These are phyloP conservation scores for Fusarium nanum DNA, from an alignment of 2,329 filamentous ascomycete species.

Conservation along the genomic window DNA sequence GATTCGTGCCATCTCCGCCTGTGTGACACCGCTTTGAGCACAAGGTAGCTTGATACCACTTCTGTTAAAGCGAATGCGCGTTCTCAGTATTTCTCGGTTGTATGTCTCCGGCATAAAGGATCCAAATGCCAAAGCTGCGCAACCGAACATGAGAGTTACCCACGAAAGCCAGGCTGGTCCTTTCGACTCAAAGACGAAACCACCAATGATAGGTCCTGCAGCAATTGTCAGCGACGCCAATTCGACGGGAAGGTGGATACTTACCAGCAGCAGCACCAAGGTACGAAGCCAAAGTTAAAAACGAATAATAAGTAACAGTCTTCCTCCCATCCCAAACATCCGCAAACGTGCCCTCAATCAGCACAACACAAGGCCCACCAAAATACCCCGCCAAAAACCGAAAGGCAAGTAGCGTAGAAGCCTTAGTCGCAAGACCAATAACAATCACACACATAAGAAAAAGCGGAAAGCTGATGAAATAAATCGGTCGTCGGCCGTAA, in stretches of 20 bases:
- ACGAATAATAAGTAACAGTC: background rate
- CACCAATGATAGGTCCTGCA: background rate
- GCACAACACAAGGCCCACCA: background rate
- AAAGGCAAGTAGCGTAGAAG: background rate
- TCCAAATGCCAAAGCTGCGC: background rate
- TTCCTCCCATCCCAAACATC: background rate
- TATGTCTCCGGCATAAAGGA: conserved; percentile 15
- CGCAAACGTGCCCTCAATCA: background rate
- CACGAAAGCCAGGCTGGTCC: conserved; percentile 4
- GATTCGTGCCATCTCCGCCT: background rate
- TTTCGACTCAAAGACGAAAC: background rate
- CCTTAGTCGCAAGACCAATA: background rate
- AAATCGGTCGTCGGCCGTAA: background rate
- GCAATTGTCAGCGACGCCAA: accelerated
- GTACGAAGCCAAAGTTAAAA: background rate
- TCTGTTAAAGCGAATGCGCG: conserved; percentile 7
- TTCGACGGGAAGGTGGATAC: accelerated
- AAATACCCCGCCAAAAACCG: background rate
- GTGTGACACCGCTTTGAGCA: background rate
- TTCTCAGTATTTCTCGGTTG: background rate
- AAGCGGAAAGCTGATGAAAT: background rate
- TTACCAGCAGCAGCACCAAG: background rate
- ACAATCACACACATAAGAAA: background rate
- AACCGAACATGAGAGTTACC: background rate
- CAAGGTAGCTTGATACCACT: background rate